phyloP scores from a whole-genome alignment of 2,329 filamentous ascomycete genomes.

The Fusarium piperis region DNA sequence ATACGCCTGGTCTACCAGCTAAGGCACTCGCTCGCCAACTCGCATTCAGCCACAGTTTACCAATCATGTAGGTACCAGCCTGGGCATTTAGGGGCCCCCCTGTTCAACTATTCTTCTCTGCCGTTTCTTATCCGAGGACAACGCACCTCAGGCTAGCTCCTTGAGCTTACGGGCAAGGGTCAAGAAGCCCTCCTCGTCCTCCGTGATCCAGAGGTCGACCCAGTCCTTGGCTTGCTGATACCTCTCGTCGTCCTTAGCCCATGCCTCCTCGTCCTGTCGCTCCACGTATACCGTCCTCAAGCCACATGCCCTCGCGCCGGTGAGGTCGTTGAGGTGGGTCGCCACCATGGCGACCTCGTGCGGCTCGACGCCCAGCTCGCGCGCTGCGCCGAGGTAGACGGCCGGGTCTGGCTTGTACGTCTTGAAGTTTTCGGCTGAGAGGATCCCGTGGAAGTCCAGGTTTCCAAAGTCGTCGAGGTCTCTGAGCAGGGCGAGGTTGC shows the following conservation, averaged over 20 bases:
- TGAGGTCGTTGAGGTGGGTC: constrained; percentile 75
- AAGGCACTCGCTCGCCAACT: neutral
- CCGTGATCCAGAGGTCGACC: constrained; percentile 53
- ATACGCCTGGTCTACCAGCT: neutral
- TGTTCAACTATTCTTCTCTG: neutral
- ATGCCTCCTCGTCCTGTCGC: constrained; percentile 72
- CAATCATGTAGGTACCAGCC: neutral
- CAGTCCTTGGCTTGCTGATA: constrained; percentile 60
- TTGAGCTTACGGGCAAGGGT: constrained; percentile 43
- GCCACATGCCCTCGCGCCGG: constrained; percentile 71
- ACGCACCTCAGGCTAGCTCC: constrained; percentile 16
- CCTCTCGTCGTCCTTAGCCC: constrained; percentile 59
- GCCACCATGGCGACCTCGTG: constrained; percentile 79
- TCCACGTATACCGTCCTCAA: constrained; percentile 80
- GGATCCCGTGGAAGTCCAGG: constrained; percentile 69
- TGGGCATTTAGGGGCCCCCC: neutral
- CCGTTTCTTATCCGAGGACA: neutral
- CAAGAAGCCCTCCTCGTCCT: constrained; percentile 46
- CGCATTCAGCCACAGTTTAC: neutral
- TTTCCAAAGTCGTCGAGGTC: constrained; percentile 69
- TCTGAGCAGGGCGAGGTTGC: constrained; percentile 71
- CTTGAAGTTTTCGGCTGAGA: constrained; percentile 75
- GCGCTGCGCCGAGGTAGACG: constrained; percentile 75
- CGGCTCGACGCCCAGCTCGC: constrained; percentile 64
- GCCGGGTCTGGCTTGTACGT: constrained; percentile 78